Evolutionary conservation across 345 rosid genomes (phyloP).

Genomic region (Dipteronia sinensis): DNA sequence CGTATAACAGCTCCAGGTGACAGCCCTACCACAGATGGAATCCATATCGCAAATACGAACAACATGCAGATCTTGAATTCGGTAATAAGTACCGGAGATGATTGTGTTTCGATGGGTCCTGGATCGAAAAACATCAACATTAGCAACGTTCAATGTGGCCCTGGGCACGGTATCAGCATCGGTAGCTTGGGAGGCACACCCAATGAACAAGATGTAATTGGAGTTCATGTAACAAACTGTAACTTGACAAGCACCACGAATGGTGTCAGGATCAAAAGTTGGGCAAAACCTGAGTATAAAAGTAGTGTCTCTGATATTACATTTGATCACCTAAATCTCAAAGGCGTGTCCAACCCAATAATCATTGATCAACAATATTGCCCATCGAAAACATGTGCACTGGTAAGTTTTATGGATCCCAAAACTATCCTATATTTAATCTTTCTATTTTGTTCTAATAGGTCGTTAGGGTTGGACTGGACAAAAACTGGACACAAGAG

Average conservation of each 20-base stretch:
- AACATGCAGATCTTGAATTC: conserved; percentile 34
- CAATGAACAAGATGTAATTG: conserved; percentile 20
- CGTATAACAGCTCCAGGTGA: conserved; percentile 41
- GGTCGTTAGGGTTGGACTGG: no score
- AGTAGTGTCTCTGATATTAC: conserved; percentile 11
- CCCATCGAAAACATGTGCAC: conserved; percentile 18
- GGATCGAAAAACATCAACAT: conserved; percentile 40
- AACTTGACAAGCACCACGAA: conserved; percentile 24
- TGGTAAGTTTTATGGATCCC: neutral
- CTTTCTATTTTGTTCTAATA: no score
- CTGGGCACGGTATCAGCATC: conserved; percentile 45
- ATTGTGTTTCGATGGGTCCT: conserved; percentile 51
- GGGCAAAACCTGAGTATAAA: conserved; percentile 18
- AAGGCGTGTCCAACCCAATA: conserved; percentile 31
- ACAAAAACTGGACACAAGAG: no score
- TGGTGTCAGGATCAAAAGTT: conserved; percentile 42
- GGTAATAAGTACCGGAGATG: conserved; percentile 55
- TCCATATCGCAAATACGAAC: conserved; percentile 43
- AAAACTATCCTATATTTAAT: no score
- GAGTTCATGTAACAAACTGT: conserved; percentile 18
- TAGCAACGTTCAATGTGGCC: conserved; percentile 46
- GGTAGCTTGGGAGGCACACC: conserved; percentile 40
- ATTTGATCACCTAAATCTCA: conserved; percentile 21
- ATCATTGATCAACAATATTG: conserved; percentile 42
- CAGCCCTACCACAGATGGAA: conserved; percentile 74